Conservation (phyloP, 352 stramenopile species). For the Pythium inflatum region DNA sequence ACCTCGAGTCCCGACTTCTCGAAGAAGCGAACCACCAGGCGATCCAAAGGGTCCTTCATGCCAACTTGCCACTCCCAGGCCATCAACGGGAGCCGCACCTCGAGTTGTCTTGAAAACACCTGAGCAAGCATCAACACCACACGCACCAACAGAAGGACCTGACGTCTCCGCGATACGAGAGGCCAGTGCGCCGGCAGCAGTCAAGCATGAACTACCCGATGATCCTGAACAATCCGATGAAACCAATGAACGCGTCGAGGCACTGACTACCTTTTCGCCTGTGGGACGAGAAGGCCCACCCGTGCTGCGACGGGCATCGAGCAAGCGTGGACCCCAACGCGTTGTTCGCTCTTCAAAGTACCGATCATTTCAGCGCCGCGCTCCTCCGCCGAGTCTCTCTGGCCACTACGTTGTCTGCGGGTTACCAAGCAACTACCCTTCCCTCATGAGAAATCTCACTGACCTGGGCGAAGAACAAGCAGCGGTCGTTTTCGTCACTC, state of each 20-base stretch:
- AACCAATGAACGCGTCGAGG: neutral
- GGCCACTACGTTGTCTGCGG: conserved; percentile 76
- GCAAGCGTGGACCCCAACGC: conserved; percentile 17
- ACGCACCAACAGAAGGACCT: neutral
- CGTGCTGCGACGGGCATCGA: conserved; percentile 6
- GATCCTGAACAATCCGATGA: neutral
- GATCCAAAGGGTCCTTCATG: neutral
- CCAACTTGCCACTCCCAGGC: neutral
- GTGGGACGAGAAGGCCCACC: neutral
- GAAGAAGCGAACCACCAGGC: neutral
- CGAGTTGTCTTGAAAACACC: too few species aligned
- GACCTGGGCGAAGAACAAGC: conserved; percentile 48
- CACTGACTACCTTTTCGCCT: neutral
- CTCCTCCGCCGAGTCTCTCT: conserved; percentile 39
- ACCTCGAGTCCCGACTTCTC: conserved; percentile 11
- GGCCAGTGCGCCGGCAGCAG: neutral
- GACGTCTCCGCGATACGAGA: neutral
- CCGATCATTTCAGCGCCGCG: conserved; percentile 36
- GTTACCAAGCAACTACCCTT: conserved; percentile 58
- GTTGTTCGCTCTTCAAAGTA: conserved; percentile 40
- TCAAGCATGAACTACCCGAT: neutral
- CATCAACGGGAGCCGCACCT: neutral
- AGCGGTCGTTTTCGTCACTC: conserved; percentile 62
- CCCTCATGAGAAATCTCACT: conserved; percentile 56
- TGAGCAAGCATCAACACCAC: neutral